Base-by-base conservation (phyloP, 129 eudicot genomes). In the Pseudognaphalium luteoalbum region DNA sequence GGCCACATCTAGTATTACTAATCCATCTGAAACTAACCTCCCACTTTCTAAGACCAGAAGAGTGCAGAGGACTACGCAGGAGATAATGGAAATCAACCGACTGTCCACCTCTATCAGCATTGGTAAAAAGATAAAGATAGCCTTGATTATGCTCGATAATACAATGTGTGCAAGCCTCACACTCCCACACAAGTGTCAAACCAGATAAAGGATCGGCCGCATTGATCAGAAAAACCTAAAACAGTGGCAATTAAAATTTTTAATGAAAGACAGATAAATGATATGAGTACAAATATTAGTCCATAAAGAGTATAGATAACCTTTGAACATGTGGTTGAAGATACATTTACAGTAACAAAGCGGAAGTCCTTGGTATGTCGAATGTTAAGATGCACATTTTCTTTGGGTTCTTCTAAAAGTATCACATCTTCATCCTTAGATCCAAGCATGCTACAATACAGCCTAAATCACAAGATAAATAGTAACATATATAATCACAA, bases 81-180 rank as follows among this genome's bases (percentile, higher is more conserved):
- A 94, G 90, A 78, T 94, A 91, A 83, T 94, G 98, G 78, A 72
- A 71, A 81, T 94, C 89, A 62, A 81, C 86, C 35, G 86, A 82
- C 51, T 88, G 86, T 25, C 93, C 96, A 4, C 83, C 81, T 73
- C 74, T 84, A 19, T 83, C 77, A 72, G 98, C 97, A 86, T 94
- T 85, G 10, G 98, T 94, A 70, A 91, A 94, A 20, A 94, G 88
- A 78, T 87, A 94, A 50, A 94, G 90, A 78, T 82, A 81, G 39
- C 94, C 94, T 80, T 81, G 86, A 79, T 94, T 96, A 78, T 94
- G 99, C 85, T 94, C 99, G 9, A 91, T 84, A 66, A 94, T 83
- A 79, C 97, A 91, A 81, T 89, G 96, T n/a, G 85, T 82, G 32
- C 89, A 80, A 19, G 92, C 82, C 73, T 85, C 92, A 29, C 94